Conservation (phyloP, 2,329 filamentous ascomycete species). For the Taxawa tesnikishii region DNA sequence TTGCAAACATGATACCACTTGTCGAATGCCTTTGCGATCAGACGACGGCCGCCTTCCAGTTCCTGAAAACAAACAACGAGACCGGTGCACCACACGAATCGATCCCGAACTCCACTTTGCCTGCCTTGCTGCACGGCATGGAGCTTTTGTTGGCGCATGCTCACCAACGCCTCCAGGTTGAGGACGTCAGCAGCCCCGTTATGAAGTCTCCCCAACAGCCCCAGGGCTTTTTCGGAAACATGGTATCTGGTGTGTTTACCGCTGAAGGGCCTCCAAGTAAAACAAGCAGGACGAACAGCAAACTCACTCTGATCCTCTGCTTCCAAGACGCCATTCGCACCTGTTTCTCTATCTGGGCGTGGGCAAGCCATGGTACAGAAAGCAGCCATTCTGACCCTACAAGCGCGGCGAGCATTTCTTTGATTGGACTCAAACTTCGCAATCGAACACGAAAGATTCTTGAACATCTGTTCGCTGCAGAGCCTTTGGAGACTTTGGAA, state of each 20-base stretch:
- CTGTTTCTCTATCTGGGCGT: conserved; percentile 90
- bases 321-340: conserved; percentile 92
- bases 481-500: conserved; percentile 86
- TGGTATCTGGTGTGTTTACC: conserved; percentile 83
- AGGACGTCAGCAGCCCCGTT: conserved; percentile 57
- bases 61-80: conserved; percentile 52
- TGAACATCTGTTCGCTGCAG: conserved; percentile 84
- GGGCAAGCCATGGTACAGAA: conserved; percentile 59
- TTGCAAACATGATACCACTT: conserved; percentile 79
- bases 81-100: conserved; percentile 13
- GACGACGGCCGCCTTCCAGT: conserved; percentile 59
- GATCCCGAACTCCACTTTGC: conserved; percentile 45
- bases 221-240: conserved; percentile 84
- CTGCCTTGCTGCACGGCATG: conserved; percentile 81
- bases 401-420: conserved; percentile 67
- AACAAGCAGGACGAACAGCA: conserved; percentile 79
- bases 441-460: conserved; percentile 79
- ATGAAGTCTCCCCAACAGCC: conserved; percentile 71
- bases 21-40: conserved; percentile 81
- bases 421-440: conserved; percentile 81
- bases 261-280: conserved; percentile 66
- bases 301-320: conserved; percentile 85
- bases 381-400: conserved; percentile 45
- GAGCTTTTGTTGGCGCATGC: conserved; percentile 81
- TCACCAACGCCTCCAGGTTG: conserved; percentile 56